Evolutionary conservation across 2,329 filamentous ascomycete genomes (phyloP).

Genomic region (Aureobasidium mangrovei): DNA sequence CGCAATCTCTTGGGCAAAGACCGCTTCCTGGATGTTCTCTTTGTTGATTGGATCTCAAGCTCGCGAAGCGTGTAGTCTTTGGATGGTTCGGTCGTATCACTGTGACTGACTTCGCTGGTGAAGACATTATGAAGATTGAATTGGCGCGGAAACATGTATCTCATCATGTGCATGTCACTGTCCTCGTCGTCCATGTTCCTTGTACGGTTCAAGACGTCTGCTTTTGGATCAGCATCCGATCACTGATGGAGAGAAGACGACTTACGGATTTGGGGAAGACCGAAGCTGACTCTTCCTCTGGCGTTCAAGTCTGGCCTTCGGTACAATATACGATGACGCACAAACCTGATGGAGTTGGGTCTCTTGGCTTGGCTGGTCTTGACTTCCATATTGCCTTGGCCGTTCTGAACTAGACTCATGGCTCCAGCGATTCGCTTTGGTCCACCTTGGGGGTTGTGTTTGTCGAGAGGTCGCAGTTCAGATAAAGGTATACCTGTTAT

Average conservation of each 20-base stretch:
- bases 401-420: background rate
- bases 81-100: slow-evolving; percentile 61
- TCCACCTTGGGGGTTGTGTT: background rate
- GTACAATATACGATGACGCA: slow-evolving; percentile 80
- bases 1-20: slow-evolving; percentile 56
- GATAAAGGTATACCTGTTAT: slow-evolving; percentile 42
- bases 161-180: slow-evolving; percentile 65
- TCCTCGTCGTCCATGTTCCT: slow-evolving; percentile 37
- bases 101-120: slow-evolving; percentile 55
- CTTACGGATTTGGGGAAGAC: slow-evolving; percentile 74
- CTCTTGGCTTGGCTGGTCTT: background rate
- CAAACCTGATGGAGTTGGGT: slow-evolving; percentile 59
- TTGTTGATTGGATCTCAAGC: slow-evolving; percentile 55
- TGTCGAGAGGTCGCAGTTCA: slow-evolving; percentile 29
- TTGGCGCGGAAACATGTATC: slow-evolving; percentile 88
- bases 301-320: slow-evolving; percentile 63
- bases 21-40: background rate
- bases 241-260: slow-evolving; percentile 13
- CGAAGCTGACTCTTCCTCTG: slow-evolving; percentile 59
- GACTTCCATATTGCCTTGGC: background rate
- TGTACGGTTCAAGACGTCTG: slow-evolving; percentile 75
- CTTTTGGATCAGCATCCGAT: slow-evolving; percentile 14
- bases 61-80: slow-evolving; percentile 83
- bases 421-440: slow-evolving; percentile 20
- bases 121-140: slow-evolving; percentile 93